Percentiles rank a stretch among this genome's conserved stretches.
phyloP scores from a whole-genome alignment of 73 alveolate genomes.

The Strombidium stylifer region DNA sequence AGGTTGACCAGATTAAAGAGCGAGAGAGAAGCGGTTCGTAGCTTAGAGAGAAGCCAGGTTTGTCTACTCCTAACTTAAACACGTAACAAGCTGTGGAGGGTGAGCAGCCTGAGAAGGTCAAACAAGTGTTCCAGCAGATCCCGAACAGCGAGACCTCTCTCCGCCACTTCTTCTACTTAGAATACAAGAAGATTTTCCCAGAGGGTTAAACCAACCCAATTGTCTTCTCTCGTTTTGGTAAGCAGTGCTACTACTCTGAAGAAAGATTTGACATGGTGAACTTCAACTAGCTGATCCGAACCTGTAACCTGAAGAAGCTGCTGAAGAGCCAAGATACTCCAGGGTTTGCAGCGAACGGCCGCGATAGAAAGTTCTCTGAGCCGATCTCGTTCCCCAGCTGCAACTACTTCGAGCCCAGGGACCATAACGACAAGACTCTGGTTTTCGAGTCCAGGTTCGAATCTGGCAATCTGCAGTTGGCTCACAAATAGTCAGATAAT shows the following conservation, averaged over 20 bases:
- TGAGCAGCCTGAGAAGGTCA: background rate
- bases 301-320: constrained; percentile 26
- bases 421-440: constrained; percentile 69
- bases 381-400: too few relatives aligned
- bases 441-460: constrained; percentile 92
- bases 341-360: background rate
- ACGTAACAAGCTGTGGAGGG: background rate
- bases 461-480: constrained; percentile 75
- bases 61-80: background rate
- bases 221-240: constrained; percentile 43
- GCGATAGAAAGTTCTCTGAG: constrained; percentile 14
- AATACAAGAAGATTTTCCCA: background rate
- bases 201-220: constrained; percentile 41
- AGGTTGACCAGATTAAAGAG: too few relatives aligned
- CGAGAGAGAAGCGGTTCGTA: background rate
- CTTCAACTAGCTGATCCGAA: constrained; percentile 11
- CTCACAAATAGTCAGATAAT: constrained; percentile 60
- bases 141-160: constrained; percentile 21
- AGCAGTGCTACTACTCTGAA: constrained; percentile 16
- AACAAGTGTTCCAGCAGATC: background rate
- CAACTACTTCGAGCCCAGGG: constrained; percentile 62
- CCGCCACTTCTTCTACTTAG: constrained; percentile 30
- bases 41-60: background rate
- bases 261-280: constrained; percentile 23
- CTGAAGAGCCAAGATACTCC: background rate